Base-by-base conservation (phyloP, 2,329 filamentous ascomycete genomes). In the Coniochaeta sp. region DNA sequence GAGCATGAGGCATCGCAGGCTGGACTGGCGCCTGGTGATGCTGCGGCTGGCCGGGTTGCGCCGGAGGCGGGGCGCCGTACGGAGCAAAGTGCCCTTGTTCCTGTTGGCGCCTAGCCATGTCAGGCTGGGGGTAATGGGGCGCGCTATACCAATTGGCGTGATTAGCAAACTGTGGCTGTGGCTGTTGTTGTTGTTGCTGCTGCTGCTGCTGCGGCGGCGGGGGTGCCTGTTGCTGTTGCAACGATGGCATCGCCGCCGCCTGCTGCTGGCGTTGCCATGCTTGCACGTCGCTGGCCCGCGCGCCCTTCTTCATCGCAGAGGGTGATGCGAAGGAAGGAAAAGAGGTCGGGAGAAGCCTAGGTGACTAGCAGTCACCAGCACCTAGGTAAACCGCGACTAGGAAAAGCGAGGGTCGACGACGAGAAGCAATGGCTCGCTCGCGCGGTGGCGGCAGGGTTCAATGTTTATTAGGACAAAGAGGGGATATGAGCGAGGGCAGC, bases 111-210 rank as follows among this genome's bases (percentile, higher is more conserved):
- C 55, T 40, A 26, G 22, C 26, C 55, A 57, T 57, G 54, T 55
- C 54, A n/a, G 54, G 54, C n/a, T 55, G 54, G 8, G 54, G 54
- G n/a, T 34, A 38, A 28, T 55, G 32, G 4, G 17, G 54, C 24
- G 54, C 17, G 54, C 54, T 55, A n/a, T 55, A 55, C 54, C 54
- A 55, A 22, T 34, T 34, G 22, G 54, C 8, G 16, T 55, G 54
- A n/a, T 55, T 55, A 55, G 54, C 54, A 34, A 59, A 47, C 19
- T 44, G 50, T 14, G 64, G 61, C 34, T 62, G 57, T 52, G 76
- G 72, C 42, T 73, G 69, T 60, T 72, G 71, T 47, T 73, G 69
- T 60, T 72, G 71, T 36, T 67, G 65, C 54, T 69, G 68, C 34
- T 69, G 68, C 55, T 70, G 67, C 55, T 70, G 69, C 57, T 67